Base-by-base conservation (phyloP, 805 yeast genomes). In the Ogataea kodamae region DNA sequence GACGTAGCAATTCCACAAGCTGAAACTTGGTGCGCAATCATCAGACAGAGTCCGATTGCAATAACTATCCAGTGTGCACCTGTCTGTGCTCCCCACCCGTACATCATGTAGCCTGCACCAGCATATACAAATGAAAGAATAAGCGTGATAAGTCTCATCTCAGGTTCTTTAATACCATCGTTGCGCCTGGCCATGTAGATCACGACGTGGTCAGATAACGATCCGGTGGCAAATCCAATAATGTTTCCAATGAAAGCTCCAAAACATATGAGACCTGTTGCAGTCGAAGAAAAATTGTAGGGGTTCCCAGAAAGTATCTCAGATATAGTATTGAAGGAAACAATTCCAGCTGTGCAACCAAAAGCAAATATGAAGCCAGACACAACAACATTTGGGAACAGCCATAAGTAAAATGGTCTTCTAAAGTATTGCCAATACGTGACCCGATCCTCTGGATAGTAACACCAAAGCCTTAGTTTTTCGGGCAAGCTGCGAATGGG, bases 81-180 rank as follows among this genome's bases (percentile, higher is more conserved):
- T n/a, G 18, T 20, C 18, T 41, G 35, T 9, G 45, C 40, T 5
- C 40, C 43, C 45, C 45, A 41, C 3, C 43, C 45, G 22, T 41
- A 41, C 45, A 41, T 34, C 45, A 39, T 39, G 22, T 39, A 40
- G 6, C 41, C 44, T 11, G 18, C 32, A 3, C 32, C 28, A 22
- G 38, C 44, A 28, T 37, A 40, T 16, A 25, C 12, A 22, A 32
- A 40, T 7, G 68, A 64, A 7, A 58, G 40, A 9, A 54, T 29
- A 65, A 67, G 60, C 18, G 68, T 60, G 51, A 59, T 65, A 18
- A 67, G 51, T 45, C 72, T 50, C 50, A 59, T 60, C 39, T 68
- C 72, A 4, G 72, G 69, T 42, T 67, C 72, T 31, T 64, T 48
- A 6, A 66, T 43, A 13, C 73, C 73, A 13, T 59, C 51, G 42